Evolutionary conservation across 805 yeast species (phyloP), one percentile per base, ranked within the genome.

Genomic region (Candida endomychidarum): DNA sequence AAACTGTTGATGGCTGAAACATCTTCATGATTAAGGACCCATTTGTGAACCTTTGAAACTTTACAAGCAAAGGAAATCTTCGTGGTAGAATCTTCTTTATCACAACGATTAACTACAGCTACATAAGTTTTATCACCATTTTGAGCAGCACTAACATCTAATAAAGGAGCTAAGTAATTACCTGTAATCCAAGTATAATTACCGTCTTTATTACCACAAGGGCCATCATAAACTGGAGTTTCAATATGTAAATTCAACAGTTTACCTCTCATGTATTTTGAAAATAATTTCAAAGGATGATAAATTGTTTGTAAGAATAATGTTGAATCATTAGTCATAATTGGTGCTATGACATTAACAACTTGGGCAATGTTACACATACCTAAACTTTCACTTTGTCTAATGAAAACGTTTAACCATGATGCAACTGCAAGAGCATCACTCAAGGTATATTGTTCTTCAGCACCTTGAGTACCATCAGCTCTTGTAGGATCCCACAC

Each of bases 311-410:
- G 67, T 35, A 57, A 39, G 38, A 57, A 57, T 22, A 56, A 14
- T 3, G 55, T 51, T 1, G 46, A 34, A 11, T 46, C 43, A 19
- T 51, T 51, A 12, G 67, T 55, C 62, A 57, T 54, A 20, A 61
- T 55, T n/a, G 67, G 67, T 2, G 67, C 62, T 45, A 61, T 61
- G 12, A 59, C 65, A 37, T 61, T 61, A 19, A 61, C 66, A 17
- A 53, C 45, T 42, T 61, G 66, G 5, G 66, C 66, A 34, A 60
- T 56, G 37, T 58, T 61, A 34, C 62, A 56, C 65, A 61, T 61
- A 14, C 61, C 64, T 33, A 61, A 47, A 34, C 40, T 42, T 26
- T 52, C 49, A 22, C 55, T 48, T 41, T 61, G 65, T 28, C 67
- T 51, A 26, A 61, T 43, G 42, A 61, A 61, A 10, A 61, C 57